phyloP scores from a whole-genome alignment of 2,329 filamentous ascomycete genomes.

The Akanthomyces lecanii region DNA sequence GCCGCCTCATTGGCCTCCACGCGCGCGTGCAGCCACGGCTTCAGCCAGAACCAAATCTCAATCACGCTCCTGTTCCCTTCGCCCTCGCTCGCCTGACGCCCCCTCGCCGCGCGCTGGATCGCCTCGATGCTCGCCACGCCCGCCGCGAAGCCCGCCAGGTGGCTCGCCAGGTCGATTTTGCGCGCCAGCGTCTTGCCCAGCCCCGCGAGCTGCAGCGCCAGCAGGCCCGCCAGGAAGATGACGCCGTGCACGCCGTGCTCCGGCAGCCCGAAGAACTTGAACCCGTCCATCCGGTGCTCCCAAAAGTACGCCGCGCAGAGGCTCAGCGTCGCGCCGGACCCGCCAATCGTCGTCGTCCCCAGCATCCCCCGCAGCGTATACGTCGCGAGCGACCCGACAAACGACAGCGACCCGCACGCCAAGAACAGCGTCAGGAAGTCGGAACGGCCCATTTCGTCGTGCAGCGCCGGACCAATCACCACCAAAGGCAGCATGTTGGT shows the following conservation, averaged over 20 bases:
- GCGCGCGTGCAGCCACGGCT: neutral
- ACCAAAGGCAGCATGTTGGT: conserved; percentile 63
- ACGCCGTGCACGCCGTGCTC: conserved; percentile 54
- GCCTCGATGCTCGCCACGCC: conserved; percentile 41
- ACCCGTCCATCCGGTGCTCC: conserved; percentile 51
- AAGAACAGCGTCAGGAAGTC: conserved; percentile 66
- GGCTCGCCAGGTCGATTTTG: conserved; percentile 48
- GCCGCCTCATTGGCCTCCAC: neutral
- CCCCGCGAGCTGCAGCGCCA: conserved; percentile 47
- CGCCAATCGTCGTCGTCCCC: conserved; percentile 55
- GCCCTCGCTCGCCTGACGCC: conserved; percentile 18
- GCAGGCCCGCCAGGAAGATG: conserved; percentile 47
- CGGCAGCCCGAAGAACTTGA: conserved; percentile 55
- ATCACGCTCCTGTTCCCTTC: conserved; percentile 16
- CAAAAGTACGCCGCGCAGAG: conserved; percentile 59
- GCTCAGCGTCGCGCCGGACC: conserved; percentile 61
- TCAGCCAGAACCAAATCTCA: conserved; percentile 13
- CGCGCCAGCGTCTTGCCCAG: conserved; percentile 40
- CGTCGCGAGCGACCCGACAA: conserved; percentile 52
- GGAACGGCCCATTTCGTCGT: conserved; percentile 66
- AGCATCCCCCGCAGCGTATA: conserved; percentile 45
- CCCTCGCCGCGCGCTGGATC: conserved; percentile 23
- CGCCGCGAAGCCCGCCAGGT: conserved; percentile 47
- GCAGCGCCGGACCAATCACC: conserved; percentile 62
- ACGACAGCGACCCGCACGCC: conserved; percentile 53